A percentile compares a stretch with the other conserved stretches of the same genome.
These are phyloP conservation scores for Diatrype stigma DNA, from an alignment of 2,329 filamentous ascomycete species.

Conservation along the genomic window DNA sequence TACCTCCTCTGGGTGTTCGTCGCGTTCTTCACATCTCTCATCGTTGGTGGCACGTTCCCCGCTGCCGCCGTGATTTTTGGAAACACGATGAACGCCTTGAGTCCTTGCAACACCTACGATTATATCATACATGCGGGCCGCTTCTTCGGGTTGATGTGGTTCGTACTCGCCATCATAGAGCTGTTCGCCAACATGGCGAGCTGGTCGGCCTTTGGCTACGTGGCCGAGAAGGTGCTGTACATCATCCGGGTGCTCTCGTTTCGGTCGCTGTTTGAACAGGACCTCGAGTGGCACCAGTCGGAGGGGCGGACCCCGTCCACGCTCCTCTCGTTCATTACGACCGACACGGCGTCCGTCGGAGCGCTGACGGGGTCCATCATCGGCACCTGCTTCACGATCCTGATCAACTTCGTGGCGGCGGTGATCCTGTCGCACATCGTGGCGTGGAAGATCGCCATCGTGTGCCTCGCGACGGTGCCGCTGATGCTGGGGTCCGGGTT, in stretches of 20 bases:
- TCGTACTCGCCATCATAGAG: slow-evolving; percentile 50
- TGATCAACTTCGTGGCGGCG: slow-evolving; percentile 63
- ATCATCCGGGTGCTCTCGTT: slow-evolving; percentile 60
- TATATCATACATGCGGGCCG: slow-evolving; percentile 32
- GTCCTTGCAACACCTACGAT: slow-evolving; percentile 39
- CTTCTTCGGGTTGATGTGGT: slow-evolving; percentile 39
- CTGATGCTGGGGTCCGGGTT: slow-evolving; percentile 65
- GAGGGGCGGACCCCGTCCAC: slow-evolving; percentile 56
- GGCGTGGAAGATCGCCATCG: slow-evolving; percentile 72
- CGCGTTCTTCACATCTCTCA: slow-evolving; percentile 39
- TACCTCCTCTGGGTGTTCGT: slow-evolving; percentile 35
- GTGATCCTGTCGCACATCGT: slow-evolving; percentile 67
- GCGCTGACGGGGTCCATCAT: slow-evolving; percentile 68
- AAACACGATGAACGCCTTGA: slow-evolving; percentile 46
- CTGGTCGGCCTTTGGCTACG: slow-evolving; percentile 46
- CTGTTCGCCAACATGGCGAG: slow-evolving; percentile 59
- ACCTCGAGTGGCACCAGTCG: slow-evolving; percentile 68
- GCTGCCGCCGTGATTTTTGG: slow-evolving; percentile 54
- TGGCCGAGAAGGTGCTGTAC: slow-evolving; percentile 63
- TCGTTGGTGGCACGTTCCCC: slow-evolving; percentile 53
- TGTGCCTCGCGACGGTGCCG: slow-evolving; percentile 65
- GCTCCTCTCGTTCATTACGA: slow-evolving; percentile 65
- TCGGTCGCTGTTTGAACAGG: slow-evolving; percentile 61
- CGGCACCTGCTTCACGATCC: slow-evolving; percentile 63
- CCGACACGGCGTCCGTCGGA: slow-evolving; percentile 62